A percentile compares a stretch with the other conserved stretches of the same genome.
Evolutionary conservation across 164 flowering plant species (phyloP).

Genomic region (Magnolia changhungtana): DNA sequence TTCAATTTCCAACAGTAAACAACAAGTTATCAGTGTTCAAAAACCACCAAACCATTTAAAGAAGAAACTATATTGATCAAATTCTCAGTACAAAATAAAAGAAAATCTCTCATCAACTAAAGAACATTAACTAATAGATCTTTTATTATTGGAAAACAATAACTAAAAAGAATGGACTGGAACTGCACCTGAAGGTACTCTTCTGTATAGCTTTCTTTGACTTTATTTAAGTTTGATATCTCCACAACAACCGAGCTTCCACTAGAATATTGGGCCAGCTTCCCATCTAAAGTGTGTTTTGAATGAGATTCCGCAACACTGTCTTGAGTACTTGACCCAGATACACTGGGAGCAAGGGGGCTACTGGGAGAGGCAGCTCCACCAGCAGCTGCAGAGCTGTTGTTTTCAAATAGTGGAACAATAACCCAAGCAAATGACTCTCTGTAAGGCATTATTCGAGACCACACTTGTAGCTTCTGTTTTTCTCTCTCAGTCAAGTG

Average conservation of each 20-base stretch:
- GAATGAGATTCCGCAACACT: constrained; percentile 59
- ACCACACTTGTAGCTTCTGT: constrained; percentile 98
- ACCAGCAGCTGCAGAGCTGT: constrained; percentile 47
- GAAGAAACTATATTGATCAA: not conserved
- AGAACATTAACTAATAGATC: constrained; percentile 3
- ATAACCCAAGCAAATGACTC: constrained; percentile 97
- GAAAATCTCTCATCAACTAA: not conserved
- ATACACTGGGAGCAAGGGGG: constrained; percentile 71
- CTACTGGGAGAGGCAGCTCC: constrained; percentile 91
- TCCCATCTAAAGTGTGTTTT: constrained; percentile 70
- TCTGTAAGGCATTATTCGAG: constrained; percentile 91
- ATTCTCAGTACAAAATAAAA: not conserved
- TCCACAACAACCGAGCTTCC: constrained; percentile 80
- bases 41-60: not conserved
- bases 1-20: not conserved
- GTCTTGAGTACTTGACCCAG: constrained; percentile 81
- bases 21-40: not conserved
- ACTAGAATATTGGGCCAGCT: constrained; percentile 52
- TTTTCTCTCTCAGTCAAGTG: constrained; percentile 90
- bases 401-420: constrained; percentile 85
- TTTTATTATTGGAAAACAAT: not conserved
- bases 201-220: constrained; percentile 93
- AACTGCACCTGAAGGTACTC: constrained; percentile 80
- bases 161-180: not conserved
- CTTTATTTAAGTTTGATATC: constrained; percentile 86